Evolutionary conservation across 495 filamentous ascomycete species (phyloP), one percentile per base, ranked within the genome.

Genomic region (Xylaria sp.): DNA sequence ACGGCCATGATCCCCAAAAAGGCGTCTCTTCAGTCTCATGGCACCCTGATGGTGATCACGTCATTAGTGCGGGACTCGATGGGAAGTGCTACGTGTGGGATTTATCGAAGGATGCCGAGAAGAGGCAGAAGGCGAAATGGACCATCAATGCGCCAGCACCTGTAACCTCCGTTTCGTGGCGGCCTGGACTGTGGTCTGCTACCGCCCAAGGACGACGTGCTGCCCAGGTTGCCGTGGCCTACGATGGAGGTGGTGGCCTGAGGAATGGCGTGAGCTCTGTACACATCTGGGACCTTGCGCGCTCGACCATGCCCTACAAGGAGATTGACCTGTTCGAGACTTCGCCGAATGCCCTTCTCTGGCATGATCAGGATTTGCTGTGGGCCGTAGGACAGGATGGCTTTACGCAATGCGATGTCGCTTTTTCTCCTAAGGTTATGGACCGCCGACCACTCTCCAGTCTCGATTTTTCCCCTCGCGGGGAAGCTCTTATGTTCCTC

Each of bases 11-110:
- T 62, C 74, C 77, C 26, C 88, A 92, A 73, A 91, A 90, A 52
- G 87, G 90, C 0, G 97, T 92, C 75, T 90, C 88, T 68, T 86
- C 93, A 5, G 90, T 99, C 59, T 93, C 97, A 73, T 99, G 97
- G 96, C 96, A 99, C 77, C 94, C 93, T 1, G 95, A 98, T 79
- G 96, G 96, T 37, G 92, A 92, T 70, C 93, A 98, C 79, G 84
- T 97, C 19, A 90, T 92, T 46, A 97, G 93, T 76, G 94, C 92
- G 31, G 92, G 95, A 46, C 85, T 88, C 31, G 96, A 99, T 78
- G 89, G 89, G 71, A 91, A 90, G 62, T 92, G 97, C 73, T 90
- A 95, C 76, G 90, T 98, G 41, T 99, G 97, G 97, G 93, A 98
- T 79, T 87, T 98, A 75, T 92, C 91, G 12, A 85, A 87, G n/a